Percentiles rank a stretch among this genome's conserved stretches.
phyloP scores from a whole-genome alignment of 371 early-diverging fungal species.

The Lichtheimia hyalospora region DNA sequence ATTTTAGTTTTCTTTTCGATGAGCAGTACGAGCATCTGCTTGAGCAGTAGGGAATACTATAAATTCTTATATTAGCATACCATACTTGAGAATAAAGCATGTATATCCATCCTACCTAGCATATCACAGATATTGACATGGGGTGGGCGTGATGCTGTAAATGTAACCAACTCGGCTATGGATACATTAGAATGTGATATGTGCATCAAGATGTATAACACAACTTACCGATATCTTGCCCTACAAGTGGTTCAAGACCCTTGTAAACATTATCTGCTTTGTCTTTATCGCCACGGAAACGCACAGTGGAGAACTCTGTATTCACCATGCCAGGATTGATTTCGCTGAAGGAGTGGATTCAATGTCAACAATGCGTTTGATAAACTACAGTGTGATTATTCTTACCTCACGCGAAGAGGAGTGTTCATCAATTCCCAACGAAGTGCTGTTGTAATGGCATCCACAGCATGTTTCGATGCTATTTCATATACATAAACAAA shows the following conservation, averaged over 20 bases:
- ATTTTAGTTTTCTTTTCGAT: slow-evolving; percentile 9
- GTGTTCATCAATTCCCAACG: slow-evolving; percentile 78
- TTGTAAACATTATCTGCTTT: slow-evolving; percentile 82
- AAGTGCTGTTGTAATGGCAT: slow-evolving; percentile 78
- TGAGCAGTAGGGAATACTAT: slow-evolving; percentile 19
- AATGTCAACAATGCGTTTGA: background rate
- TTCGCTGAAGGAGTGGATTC: slow-evolving; percentile 13
- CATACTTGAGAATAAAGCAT: background rate
- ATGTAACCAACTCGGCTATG: slow-evolving; percentile 79
- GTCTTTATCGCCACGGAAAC: slow-evolving; percentile 81
- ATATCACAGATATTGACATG: slow-evolving; percentile 84
- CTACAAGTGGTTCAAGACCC: slow-evolving; percentile 72
- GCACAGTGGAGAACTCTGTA: slow-evolving; percentile 89
- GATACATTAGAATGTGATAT: background rate
- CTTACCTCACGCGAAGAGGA: slow-evolving; percentile 69
- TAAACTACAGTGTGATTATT: background rate
- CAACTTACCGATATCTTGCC: slow-evolving; percentile 61
- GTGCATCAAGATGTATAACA: background rate
- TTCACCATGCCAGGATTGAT: slow-evolving; percentile 84
- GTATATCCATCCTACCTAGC: slow-evolving; percentile 34
- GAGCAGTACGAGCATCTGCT: slow-evolving; percentile 14
- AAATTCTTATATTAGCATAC: background rate
- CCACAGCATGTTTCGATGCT: slow-evolving; percentile 88
- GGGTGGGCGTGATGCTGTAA: slow-evolving; percentile 77
- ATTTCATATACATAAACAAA: too few species aligned